Evolutionary conservation across 2,329 filamentous ascomycete species (phyloP), one percentile per base, ranked within the genome.

Genomic region (Aureobasidium sp.): DNA sequence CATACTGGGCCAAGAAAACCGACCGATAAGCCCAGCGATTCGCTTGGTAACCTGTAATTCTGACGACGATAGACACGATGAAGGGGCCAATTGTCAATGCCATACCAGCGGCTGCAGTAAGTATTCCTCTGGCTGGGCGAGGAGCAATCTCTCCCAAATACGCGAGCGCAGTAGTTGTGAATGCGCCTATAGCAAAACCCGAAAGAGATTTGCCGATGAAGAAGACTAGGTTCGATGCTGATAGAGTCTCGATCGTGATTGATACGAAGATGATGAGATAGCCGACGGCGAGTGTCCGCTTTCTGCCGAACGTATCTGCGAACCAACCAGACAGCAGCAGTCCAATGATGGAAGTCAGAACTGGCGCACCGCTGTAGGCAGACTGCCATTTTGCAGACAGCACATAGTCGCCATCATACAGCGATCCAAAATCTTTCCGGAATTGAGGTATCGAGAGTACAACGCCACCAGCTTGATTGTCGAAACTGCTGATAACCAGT

Each of bases 381-480:
- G 70, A 72, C 64, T 80, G 76, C 78, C 77, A 80, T 16, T 74
- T 71, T 3, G 75, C 72, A 15, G 73, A 67, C 8, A 79, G 66
- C 7, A 77, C 75, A 67, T 75, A 78, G 59, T 67, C 67, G 1
- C 69, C 73, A 1, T 72, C 69, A 47, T 69, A 76, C 7, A 65
- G 59, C 45, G 70, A 65, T 0, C 76, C 77, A 66, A 79, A 79
- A 64, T 79, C 76, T 62, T 78, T 72, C 36, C 76, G 70, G 65
- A 79, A 79, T 59, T 75, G 63, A 2, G 77, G 77, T 16, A 79
- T 76, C 29, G 75, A 72, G 44, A 78, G 70, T 29, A 77, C 72
- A 58, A 69, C 75, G 5, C 75, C 75, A 3, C 72, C 67, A 27
- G 76, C 76, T 63, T 77, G 74, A 62, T 75, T 75, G 63, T 78